Base-by-base conservation (phyloP, 2,329 filamentous ascomycete species). In the Ophiostoma ips region DNA sequence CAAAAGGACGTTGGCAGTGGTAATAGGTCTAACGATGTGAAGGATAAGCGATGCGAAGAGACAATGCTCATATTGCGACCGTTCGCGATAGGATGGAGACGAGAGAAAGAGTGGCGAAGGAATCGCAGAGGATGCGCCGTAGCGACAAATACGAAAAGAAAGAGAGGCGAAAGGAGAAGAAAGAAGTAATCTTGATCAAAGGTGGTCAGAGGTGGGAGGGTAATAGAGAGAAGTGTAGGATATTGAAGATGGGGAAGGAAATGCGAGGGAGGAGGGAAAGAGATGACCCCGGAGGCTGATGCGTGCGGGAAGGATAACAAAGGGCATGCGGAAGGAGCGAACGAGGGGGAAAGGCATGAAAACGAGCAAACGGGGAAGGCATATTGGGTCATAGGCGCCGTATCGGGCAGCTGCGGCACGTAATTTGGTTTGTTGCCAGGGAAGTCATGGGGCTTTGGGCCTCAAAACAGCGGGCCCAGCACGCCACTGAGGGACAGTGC, bases 31-130 rank as follows among this genome's bases (percentile, higher is more conserved):
- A 24, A 33, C 13, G 43, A 15, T 45, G 43, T 19, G 16, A 31
- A n/a, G 8, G 43, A 19, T 34, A 18, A 12, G 12, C 10, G 30
- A 19, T 34, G 43, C 8, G 16, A 45, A 34, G 43, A 45, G 43
- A 15, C 43, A 24, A 45, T 45, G 43, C 43, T 45, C 43, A 45
- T 45, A n/a, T 45, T 45, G 43, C 43, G 43, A 45, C 43, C 30
- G 43, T 45, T 45, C 43, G 43, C 43, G 43, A 45, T 5, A 33
- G 43, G 30, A 33, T 16, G 12, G 30, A 43, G 37, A 12, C 12
- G 15, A 15, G 15, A 15, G 24, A 21, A 24, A 43, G 40, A 15
- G 40, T 28, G 40, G 24, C 40, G 24, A 24, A 30, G 8, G 40
- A 19, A 41, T 28, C 40, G 16, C 40, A 31, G 15, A 43, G 24